phyloP scores from a whole-genome alignment of 2,329 filamentous ascomycete genomes.

The Alternaria longipes region DNA sequence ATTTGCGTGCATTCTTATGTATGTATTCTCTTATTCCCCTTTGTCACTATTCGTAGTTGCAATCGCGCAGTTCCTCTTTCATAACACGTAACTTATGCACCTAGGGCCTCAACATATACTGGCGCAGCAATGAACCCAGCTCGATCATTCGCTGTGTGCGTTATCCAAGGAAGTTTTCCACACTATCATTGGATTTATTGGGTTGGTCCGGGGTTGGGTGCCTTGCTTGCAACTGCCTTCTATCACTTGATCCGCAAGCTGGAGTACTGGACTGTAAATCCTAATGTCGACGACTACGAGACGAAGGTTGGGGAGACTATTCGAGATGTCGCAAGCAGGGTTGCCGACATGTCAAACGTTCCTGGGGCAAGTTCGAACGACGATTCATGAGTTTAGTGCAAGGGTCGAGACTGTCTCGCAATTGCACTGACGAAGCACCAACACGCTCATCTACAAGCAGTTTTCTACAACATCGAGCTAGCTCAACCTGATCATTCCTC shows the following conservation, averaged over 20 bases:
- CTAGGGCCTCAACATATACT: slow-evolving; percentile 2
- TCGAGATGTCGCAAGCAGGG: slow-evolving; percentile 2
- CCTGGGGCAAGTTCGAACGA: background rate
- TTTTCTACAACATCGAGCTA: too few relatives aligned
- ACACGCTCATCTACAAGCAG: too few relatives aligned
- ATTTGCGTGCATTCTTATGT: too few relatives aligned
- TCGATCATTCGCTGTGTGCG: slow-evolving; percentile 2
- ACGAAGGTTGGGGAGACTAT: slow-evolving; percentile 2
- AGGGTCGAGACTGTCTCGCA: too few relatives aligned
- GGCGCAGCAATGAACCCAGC: background rate
- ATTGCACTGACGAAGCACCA: too few relatives aligned
- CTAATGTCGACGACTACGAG: slow-evolving; percentile 1
- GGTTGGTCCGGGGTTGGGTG: background rate
- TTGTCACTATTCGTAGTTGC: too few relatives aligned
- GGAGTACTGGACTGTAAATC: background rate
- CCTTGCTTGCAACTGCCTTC: background rate
- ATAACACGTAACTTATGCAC: background rate
- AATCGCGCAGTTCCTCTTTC: background rate
- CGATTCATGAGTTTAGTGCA: too few relatives aligned
- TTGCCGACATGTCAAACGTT: background rate
- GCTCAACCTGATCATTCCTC: too few relatives aligned
- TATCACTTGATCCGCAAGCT: slow-evolving; percentile 3
- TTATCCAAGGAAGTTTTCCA: background rate
- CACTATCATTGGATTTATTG: slow-evolving; percentile 1
- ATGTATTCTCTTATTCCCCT: too few relatives aligned